Conservation (phyloP, 1,139 yeast genomes). For the Yamadazyma dendronema region DNA sequence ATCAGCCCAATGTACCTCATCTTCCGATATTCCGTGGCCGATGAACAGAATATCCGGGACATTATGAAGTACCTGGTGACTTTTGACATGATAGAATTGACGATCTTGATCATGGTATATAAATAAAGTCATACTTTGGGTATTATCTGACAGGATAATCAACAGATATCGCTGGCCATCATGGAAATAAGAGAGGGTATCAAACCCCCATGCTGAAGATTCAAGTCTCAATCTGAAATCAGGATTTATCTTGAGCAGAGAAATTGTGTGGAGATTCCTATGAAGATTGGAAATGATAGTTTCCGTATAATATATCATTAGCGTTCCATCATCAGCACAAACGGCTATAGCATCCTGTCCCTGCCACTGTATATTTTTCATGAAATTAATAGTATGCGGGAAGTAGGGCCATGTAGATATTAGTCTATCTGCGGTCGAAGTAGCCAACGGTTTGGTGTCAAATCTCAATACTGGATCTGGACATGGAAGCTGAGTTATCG, state of each 20-base stretch:
- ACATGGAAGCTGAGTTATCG: slow-evolving; percentile 23
- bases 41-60: slow-evolving; percentile 56
- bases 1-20: slow-evolving; percentile 19
- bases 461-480: slow-evolving; percentile 26
- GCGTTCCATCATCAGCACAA: slow-evolving; percentile 58
- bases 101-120: slow-evolving; percentile 28
- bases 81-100: slow-evolving; percentile 31
- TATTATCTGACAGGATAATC: slow-evolving; percentile 58
- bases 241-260: slow-evolving; percentile 22
- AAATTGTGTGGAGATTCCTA: not conserved
- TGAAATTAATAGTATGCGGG: slow-evolving; percentile 58
- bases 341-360: slow-evolving; percentile 41
- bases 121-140: slow-evolving; percentile 45
- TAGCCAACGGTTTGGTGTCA: slow-evolving; percentile 40
- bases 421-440: slow-evolving; percentile 36
- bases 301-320: slow-evolving; percentile 40
- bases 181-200: slow-evolving; percentile 24
- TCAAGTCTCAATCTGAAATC: slow-evolving; percentile 36
- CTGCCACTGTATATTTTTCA: slow-evolving; percentile 27
- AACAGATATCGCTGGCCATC: slow-evolving; percentile 18
- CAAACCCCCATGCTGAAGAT: slow-evolving; percentile 69
- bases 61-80: slow-evolving; percentile 53
- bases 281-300: slow-evolving; percentile 15
- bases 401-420: slow-evolving; percentile 48
- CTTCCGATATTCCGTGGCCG: slow-evolving; percentile 16